Conservation (phyloP, 305 asterid genomes). For the Fraxinus ornus region DNA sequence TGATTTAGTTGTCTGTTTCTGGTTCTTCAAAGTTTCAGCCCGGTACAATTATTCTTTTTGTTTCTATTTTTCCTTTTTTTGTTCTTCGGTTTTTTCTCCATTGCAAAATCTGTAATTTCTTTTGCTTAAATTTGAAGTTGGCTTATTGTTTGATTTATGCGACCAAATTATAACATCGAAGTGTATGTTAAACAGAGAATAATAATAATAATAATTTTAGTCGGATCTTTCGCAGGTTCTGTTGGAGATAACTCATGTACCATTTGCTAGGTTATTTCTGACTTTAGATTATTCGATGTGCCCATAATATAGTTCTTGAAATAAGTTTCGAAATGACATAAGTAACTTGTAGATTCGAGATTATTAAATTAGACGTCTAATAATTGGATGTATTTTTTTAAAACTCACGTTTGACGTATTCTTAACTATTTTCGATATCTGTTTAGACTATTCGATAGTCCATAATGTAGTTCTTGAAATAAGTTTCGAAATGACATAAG, state of each 20-base stretch:
- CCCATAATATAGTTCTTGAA: too few relatives aligned
- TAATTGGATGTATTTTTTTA: too few relatives aligned
- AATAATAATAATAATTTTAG: neutral
- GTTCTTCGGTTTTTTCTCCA: neutral
- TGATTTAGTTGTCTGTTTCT: neutral
- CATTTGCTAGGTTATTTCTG: neutral
- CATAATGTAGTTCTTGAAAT: too few relatives aligned
- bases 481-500: too few relatives aligned
- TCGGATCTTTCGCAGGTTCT: neutral
- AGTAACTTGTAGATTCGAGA: too few relatives aligned
- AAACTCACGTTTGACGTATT: too few relatives aligned
- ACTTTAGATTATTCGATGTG: too few relatives aligned
- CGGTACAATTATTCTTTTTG: neutral
- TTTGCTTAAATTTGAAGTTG: neutral
- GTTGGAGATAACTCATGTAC: neutral
- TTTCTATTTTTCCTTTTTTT: neutral
- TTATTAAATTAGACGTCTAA: too few relatives aligned
- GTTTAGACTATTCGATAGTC: too few relatives aligned
- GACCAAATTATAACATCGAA: neutral
- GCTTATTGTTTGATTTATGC: neutral
- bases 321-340: too few relatives aligned
- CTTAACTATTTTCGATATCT: too few relatives aligned
- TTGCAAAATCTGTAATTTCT: neutral
- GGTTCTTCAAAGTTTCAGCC: neutral
- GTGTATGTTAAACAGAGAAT: neutral